A percentile compares a stretch with the other conserved stretches of the same genome.
phyloP scores from a whole-genome alignment of 768 basidiomycete genomes.

The Cyathus striatus region DNA sequence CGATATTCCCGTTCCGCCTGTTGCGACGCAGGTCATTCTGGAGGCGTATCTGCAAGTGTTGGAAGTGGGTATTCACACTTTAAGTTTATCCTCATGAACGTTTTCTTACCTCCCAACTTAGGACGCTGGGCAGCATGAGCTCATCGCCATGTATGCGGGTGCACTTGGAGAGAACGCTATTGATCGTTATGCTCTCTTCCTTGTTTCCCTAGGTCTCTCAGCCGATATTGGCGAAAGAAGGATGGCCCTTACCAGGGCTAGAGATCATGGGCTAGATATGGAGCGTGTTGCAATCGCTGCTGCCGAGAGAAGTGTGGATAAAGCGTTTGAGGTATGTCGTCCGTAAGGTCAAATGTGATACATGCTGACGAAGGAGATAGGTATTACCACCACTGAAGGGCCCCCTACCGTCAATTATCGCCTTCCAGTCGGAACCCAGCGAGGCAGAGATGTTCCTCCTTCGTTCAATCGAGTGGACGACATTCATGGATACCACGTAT shows the following conservation, averaged over 20 bases:
- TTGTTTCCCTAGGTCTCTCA: constrained; percentile 68
- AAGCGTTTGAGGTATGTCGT: constrained; percentile 53
- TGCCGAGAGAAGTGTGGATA: constrained; percentile 73
- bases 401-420: constrained; percentile 56
- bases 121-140: constrained; percentile 72
- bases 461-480: constrained; percentile 93
- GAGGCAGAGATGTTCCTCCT: constrained; percentile 63
- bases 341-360: background rate
- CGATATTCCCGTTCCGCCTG: constrained; percentile 64
- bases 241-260: constrained; percentile 67
- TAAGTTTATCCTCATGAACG: too few relatives aligned
- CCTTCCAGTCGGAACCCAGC: constrained; percentile 48
- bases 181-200: constrained; percentile 87
- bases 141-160: constrained; percentile 93
- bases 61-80: constrained; percentile 45
- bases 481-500: constrained; percentile 68
- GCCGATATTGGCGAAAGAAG: constrained; percentile 61
- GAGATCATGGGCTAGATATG: constrained; percentile 82
- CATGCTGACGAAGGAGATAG: constrained; percentile 23
- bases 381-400: constrained; percentile 49
- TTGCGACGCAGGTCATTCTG: constrained; percentile 75
- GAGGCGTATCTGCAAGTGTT: constrained; percentile 87
- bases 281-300: constrained; percentile 74
- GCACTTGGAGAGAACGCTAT: constrained; percentile 88
- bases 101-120: constrained; percentile 17